Evolutionary conservation across 208 protist genomes (phyloP).

Genomic region (Crithidia acanthocephali): DNA sequence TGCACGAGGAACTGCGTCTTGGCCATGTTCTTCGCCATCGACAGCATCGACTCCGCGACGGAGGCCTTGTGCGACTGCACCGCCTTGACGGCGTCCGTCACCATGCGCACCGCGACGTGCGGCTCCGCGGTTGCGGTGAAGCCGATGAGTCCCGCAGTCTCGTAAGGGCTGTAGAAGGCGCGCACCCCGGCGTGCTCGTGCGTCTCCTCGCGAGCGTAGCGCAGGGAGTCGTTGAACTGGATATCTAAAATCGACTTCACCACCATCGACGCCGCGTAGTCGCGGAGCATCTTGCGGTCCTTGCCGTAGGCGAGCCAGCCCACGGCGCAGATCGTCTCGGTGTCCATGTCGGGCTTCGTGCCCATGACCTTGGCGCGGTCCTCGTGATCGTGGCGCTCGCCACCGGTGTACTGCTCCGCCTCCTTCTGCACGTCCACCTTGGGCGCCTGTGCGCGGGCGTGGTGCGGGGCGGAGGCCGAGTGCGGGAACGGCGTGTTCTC

Average conservation of each 20-base stretch:
- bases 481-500: constrained; percentile 86
- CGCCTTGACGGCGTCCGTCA: constrained; percentile 59
- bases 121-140: constrained; percentile 70
- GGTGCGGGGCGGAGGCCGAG: constrained; percentile 66
- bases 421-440: constrained; percentile 50
- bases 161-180: constrained; percentile 85
- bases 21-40: constrained; percentile 70
- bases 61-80: constrained; percentile 51
- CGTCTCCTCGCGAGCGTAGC: constrained; percentile 50
- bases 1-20: constrained; percentile 57
- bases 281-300: constrained; percentile 49
- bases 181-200: constrained; percentile 54
- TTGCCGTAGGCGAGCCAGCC: constrained; percentile 82
- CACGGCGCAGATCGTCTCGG: constrained; percentile 83
- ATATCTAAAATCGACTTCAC: constrained; percentile 72
- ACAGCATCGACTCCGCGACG: constrained; percentile 37
- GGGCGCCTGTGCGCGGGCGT: constrained; percentile 40
- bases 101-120: constrained; percentile 58
- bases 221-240: constrained; percentile 52
- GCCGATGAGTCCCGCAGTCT: constrained; percentile 81
- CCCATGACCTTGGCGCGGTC: constrained; percentile 84
- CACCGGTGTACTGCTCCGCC: constrained; percentile 72
- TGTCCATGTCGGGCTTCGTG: constrained; percentile 88
- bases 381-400: constrained; percentile 86
- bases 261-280: constrained; percentile 79